Base-by-base conservation (phyloP, 345 rosid genomes). In the Populus nigra region DNA sequence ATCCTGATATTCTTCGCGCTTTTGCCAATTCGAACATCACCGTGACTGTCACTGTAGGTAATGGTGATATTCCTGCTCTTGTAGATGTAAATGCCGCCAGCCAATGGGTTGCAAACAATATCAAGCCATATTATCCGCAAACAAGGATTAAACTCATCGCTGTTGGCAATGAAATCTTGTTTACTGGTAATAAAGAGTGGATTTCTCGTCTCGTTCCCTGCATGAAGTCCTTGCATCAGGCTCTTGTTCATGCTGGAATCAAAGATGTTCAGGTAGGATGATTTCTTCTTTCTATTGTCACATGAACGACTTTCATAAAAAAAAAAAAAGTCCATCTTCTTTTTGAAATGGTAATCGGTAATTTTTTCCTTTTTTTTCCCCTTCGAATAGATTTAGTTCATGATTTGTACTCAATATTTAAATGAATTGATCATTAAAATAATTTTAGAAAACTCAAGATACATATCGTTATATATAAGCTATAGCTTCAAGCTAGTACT, bases 141-240 rank as follows among this genome's bases (percentile, higher is more conserved):
- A 95, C 99, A 10, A 87, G 73, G 84, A 90, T 95, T 66, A 86
- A 85, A 61, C 86, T 84, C 50, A 80, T 95, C 23, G 83, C 86
- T 1, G 87, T 95, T 22, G 99, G 99, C 0, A 95, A 90, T 55
- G 99, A 95, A 82, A 82, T 95, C 47, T 43, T 93, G 36, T 83
- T 86, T 27, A 45, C 80, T 22, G 88, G 83, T 49, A 85, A 81
- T 27, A 79, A 73, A 39, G 83, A 77, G 20, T 79, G 82, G 79
- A 83, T 93, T 67, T 20, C 72, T 23, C 85, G 85, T 82, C 95
- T 94, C 15, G 84, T 93, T 13, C 92, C 93, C 22, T 94, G 95
- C 39, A 90, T 94, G 93, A 90, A 72, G 74, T 59, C 85, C 29
- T 78, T 94, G 3, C 84, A 88, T 35, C 68, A 17, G 7, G 98